A percentile compares a stretch with the other conserved stretches of the same genome.
phyloP scores from a whole-genome alignment of 441 rosid genomes.

The Erodium texanum region DNA sequence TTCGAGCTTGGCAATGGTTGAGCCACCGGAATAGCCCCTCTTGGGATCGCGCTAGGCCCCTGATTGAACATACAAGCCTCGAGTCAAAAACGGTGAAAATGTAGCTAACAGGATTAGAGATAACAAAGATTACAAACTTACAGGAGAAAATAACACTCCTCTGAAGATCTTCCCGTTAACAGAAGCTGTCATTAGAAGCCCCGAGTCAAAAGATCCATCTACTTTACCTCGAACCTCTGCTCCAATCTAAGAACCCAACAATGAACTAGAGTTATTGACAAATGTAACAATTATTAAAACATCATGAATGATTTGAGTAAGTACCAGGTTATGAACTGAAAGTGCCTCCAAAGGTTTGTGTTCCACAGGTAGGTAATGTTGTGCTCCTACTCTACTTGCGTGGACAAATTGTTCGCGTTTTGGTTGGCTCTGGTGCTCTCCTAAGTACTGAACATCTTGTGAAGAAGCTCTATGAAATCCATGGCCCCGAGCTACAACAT shows the following conservation, averaged over 20 bases:
- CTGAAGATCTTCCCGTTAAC: conserved; percentile 56
- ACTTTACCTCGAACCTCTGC: conserved; percentile 60
- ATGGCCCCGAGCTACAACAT: conserved; percentile 20
- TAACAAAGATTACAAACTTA: conserved; percentile 20
- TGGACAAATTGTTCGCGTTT: conserved; percentile 25
- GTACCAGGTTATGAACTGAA: conserved; percentile 37
- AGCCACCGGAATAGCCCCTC: conserved; percentile 16
- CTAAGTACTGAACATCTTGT: conserved; percentile 18
- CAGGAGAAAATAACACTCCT: conserved; percentile 66
- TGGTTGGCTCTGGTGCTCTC: conserved; percentile 13
- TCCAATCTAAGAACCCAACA: conserved; percentile 35
- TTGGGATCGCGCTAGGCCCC: conserved; percentile 29
- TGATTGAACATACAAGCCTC: conserved; percentile 13
- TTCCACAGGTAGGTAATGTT: conserved; percentile 17
- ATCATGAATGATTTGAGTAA: not conserved
- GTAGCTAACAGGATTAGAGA: not conserved
- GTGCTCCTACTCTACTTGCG: conserved; percentile 9
- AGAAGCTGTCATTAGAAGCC: conserved; percentile 54
- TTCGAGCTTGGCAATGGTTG: conserved; percentile 21
- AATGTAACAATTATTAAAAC: not conserved
- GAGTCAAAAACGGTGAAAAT: not conserved
- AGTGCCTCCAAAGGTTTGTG: conserved; percentile 22
- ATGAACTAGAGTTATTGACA: not conserved
- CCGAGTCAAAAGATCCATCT: conserved; percentile 63
- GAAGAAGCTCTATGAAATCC: conserved; percentile 19